A percentile compares a stretch with the other conserved stretches of the same genome.
phyloP scores from a whole-genome alignment of 768 basidiomycete genomes.

The Leccinum fibrillosum region DNA sequence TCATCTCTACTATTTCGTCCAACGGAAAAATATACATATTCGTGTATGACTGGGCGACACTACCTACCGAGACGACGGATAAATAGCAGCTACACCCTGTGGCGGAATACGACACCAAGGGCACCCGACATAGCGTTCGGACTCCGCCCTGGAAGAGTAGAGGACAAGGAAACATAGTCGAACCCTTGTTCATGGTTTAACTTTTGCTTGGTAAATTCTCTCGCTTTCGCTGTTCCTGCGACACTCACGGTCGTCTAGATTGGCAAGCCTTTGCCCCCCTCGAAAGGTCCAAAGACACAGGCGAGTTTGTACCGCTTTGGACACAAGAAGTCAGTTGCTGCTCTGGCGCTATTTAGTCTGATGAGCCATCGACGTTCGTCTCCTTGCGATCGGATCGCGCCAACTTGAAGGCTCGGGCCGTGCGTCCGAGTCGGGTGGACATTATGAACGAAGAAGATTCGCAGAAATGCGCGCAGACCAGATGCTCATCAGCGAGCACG shows the following conservation, averaged over 20 bases:
- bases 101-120: conserved; percentile 77
- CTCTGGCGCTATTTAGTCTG: conserved; percentile 16
- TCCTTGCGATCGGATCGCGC: conserved; percentile 80
- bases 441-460: conserved; percentile 99
- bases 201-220: conserved; percentile 70
- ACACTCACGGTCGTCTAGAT: conserved; percentile 47
- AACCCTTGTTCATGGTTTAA: conserved; percentile 33
- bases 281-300: conserved; percentile 86
- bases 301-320: conserved; percentile 96
- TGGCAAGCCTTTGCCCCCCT: conserved; percentile 91
- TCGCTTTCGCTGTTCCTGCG: neutral
- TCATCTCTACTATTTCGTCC: conserved; percentile 73
- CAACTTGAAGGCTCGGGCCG: conserved; percentile 47
- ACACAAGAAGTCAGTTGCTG: conserved; percentile 80
- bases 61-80: conserved; percentile 34
- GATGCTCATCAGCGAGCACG: conserved; percentile 73
- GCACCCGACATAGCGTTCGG: conserved; percentile 45
- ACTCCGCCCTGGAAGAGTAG: conserved; percentile 34
- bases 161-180: conserved; percentile 26
- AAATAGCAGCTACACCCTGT: conserved; percentile 48
- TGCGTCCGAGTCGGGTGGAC: conserved; percentile 79
- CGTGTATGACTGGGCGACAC: conserved; percentile 62
- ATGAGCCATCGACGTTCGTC: conserved; percentile 76
- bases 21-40: conserved; percentile 70
- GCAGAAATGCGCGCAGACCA: conserved; percentile 74